Percentiles rank a stretch among this genome's conserved stretches.
phyloP scores from a whole-genome alignment of 106 monocot genomes.

The Phalaenopsis aphrodite region DNA sequence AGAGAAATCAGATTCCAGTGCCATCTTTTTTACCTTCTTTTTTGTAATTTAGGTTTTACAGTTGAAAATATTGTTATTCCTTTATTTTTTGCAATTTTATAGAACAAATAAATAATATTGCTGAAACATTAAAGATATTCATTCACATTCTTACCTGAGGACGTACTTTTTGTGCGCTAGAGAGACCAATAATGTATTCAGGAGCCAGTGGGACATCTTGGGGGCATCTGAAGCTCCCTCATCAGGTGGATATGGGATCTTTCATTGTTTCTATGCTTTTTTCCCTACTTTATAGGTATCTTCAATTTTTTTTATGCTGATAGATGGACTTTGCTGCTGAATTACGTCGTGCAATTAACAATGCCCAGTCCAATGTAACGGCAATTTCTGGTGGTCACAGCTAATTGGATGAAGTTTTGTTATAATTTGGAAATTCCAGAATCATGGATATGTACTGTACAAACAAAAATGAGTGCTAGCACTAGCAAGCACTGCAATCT shows the following conservation, averaged over 20 bases:
- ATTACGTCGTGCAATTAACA: slow-evolving; percentile 29
- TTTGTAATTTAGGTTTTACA: too few relatives aligned
- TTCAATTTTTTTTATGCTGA: neutral
- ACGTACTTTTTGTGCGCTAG: slow-evolving; percentile 20
- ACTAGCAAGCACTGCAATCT: too few relatives aligned
- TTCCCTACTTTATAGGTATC: neutral
- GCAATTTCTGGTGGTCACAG: slow-evolving; percentile 9
- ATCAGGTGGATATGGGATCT: slow-evolving; percentile 35
- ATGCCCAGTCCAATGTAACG: slow-evolving; percentile 5
- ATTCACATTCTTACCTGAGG: neutral
- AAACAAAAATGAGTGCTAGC: too few relatives aligned
- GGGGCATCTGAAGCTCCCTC: slow-evolving; percentile 74
- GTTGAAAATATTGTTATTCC: too few relatives aligned
- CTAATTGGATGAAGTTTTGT: slow-evolving; percentile 7
- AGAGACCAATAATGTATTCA: slow-evolving; percentile 67
- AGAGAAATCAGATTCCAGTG: too few relatives aligned
- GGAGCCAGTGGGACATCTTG: slow-evolving; percentile 74
- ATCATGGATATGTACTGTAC: too few relatives aligned
- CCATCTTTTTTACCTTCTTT: too few relatives aligned
- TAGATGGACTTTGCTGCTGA: slow-evolving; percentile 54
- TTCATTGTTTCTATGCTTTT: neutral
- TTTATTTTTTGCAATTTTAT: too few relatives aligned
- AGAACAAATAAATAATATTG: too few relatives aligned
- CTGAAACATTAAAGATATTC: neutral
- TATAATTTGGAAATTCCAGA: too few relatives aligned